Percentiles rank a stretch among this genome's conserved stretches.
Evolutionary conservation across 371 early-diverging fungal species (phyloP).

Genomic region (Batkoa obscura): DNA sequence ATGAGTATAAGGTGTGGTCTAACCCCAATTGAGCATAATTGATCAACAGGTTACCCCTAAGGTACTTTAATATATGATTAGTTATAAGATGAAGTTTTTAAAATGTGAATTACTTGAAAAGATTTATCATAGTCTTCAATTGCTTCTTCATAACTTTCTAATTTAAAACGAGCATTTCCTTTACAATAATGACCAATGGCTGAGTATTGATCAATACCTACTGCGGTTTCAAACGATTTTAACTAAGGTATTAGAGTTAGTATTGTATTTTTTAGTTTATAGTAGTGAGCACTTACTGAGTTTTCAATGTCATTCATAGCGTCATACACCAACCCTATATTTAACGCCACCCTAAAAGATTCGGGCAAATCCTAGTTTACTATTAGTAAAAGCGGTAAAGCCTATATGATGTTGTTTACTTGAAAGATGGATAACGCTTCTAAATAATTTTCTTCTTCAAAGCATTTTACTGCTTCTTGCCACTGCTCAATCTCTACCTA

Average conservation of each 20-base stretch:
- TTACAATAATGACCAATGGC: slow-evolving; percentile 84
- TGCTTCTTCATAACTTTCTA: slow-evolving; percentile 44
- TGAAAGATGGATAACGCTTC: slow-evolving; percentile 40
- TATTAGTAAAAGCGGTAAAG: slow-evolving; percentile 12
- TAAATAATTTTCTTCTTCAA: slow-evolving; percentile 40
- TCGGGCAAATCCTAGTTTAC: slow-evolving; percentile 55
- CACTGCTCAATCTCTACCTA: slow-evolving; percentile 63
- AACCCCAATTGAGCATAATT: slow-evolving; percentile 39
- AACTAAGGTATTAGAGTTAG: too few relatives aligned
- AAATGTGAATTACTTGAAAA: slow-evolving; percentile 20
- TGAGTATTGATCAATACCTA: slow-evolving; percentile 64
- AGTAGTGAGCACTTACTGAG: too few relatives aligned
- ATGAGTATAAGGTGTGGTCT: slow-evolving; percentile 62
- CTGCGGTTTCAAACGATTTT: slow-evolving; percentile 39
- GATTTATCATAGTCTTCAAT: slow-evolving; percentile 34
- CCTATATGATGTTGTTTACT: slow-evolving; percentile 16
- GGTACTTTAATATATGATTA: too few relatives aligned
- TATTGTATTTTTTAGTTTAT: too few relatives aligned
- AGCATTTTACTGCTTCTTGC: slow-evolving; percentile 43
- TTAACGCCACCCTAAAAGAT: slow-evolving; percentile 67
- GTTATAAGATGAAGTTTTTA: too few relatives aligned
- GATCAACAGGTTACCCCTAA: neutral
- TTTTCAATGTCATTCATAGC: too few relatives aligned
- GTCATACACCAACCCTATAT: slow-evolving; percentile 5
- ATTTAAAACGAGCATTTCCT: slow-evolving; percentile 62